Conservation (phyloP, 768 basidiomycete genomes). For the Hysterangium stoloniferum region DNA sequence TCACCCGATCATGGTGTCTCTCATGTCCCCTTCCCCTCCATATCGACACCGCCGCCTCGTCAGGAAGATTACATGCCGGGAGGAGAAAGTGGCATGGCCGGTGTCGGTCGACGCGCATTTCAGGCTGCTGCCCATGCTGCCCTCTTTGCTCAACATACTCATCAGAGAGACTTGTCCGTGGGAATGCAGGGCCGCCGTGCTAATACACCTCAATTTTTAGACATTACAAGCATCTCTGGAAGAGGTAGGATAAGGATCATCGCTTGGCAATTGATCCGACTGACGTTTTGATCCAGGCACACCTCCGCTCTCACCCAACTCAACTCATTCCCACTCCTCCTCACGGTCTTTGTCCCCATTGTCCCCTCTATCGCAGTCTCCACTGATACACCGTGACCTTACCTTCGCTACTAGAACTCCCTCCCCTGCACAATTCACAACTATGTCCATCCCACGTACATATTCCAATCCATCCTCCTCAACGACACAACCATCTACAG, state of each 20-base stretch:
- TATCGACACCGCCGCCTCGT: background rate
- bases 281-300: conserved; percentile 10
- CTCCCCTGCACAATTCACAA: conserved; percentile 20
- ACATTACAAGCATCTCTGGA: conserved; percentile 33
- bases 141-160: conserved; percentile 29
- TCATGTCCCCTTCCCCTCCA: conserved; percentile 12
- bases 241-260: conserved; percentile 13
- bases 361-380: conserved; percentile 15
- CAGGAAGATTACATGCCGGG: conserved; percentile 11
- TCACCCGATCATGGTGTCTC: conserved; percentile 16
- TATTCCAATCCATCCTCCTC: conserved; percentile 4
- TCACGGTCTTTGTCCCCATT: conserved; percentile 21
- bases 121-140: conserved; percentile 64
- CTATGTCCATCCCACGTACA: conserved; percentile 25
- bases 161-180: conserved; percentile 1
- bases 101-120: conserved; percentile 81
- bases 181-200: conserved; percentile 24
- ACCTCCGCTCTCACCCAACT: conserved; percentile 39
- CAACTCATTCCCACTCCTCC: conserved; percentile 31
- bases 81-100: conserved; percentile 57
- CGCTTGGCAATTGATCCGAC: background rate
- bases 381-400: conserved; percentile 18
- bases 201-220: conserved; percentile 37
- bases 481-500: background rate
- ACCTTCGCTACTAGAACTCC: conserved; percentile 15